A percentile compares a stretch with the other conserved stretches of the same genome.
These are phyloP conservation scores for Colletotrichum sp. DNA, from an alignment of 2,329 filamentous ascomycete genomes.

Conservation along the genomic window DNA sequence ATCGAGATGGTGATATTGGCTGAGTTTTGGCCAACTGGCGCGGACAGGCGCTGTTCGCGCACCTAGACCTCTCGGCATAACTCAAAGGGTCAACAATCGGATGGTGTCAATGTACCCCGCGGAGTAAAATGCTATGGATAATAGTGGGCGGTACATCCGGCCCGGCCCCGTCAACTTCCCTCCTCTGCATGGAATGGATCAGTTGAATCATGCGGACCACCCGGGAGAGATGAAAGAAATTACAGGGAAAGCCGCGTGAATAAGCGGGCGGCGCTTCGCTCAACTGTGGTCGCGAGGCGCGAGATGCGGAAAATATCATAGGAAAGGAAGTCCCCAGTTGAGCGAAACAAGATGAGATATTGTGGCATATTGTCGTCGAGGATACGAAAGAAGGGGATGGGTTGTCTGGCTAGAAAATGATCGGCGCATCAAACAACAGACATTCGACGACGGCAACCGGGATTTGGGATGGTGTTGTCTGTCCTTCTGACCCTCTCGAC, in stretches of 20 bases:
- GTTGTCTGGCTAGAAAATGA: neutral
- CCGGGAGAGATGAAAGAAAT: neutral
- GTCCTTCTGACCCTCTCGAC: neutral
- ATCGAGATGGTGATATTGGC: neutral
- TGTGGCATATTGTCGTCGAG: neutral
- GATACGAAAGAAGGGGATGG: neutral
- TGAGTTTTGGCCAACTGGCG: neutral
- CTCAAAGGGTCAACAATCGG: neutral
- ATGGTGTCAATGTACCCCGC: constrained; percentile 4
- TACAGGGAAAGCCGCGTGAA: neutral
- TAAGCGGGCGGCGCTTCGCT: neutral
- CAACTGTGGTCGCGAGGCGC: neutral
- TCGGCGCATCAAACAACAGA: constrained; percentile 1
- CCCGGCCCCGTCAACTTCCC: neutral
- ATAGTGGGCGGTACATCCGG: neutral
- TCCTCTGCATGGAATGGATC: neutral
- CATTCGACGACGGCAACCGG: constrained; percentile 3
- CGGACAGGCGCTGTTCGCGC: neutral
- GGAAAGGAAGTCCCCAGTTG: neutral
- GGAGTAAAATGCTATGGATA: neutral
- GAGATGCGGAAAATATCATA: neutral
- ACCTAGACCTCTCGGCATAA: neutral
- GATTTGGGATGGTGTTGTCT: neutral
- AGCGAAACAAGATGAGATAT: neutral
- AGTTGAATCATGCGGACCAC: constrained; percentile 2